These are phyloP conservation scores for Geranium brycei DNA, from an alignment of 345 rosid genomes.

Conservation along the genomic window DNA sequence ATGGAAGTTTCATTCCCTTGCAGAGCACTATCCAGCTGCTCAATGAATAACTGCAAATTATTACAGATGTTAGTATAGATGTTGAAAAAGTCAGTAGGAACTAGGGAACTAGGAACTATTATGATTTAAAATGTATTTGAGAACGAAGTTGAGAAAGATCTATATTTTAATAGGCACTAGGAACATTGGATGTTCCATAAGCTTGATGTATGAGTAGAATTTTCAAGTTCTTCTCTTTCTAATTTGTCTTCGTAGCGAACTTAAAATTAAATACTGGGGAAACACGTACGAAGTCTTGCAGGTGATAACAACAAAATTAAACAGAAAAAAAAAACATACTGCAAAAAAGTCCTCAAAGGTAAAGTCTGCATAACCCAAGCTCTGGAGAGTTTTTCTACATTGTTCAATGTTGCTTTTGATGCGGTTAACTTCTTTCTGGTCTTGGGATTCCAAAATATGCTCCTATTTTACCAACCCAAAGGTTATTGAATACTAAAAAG, in stretches of 20 bases:
- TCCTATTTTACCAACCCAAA: constrained; percentile 37
- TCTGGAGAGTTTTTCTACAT: constrained; percentile 79
- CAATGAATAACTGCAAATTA: constrained; percentile 66
- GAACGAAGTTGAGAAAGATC: neutral
- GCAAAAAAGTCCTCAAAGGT: constrained; percentile 95
- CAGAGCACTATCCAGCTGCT: constrained; percentile 78
- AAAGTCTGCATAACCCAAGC: constrained; percentile 80
- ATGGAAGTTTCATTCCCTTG: constrained; percentile 66
- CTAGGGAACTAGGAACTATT: neutral
- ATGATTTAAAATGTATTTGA: neutral
- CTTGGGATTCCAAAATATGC: constrained; percentile 71
- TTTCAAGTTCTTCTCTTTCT: neutral
- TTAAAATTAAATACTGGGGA: neutral
- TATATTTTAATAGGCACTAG: neutral
- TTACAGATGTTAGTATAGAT: constrained; percentile 1
- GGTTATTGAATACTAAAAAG: constrained; percentile 8
- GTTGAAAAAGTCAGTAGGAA: constrained; percentile 1
- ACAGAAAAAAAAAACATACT: constrained; percentile 22
- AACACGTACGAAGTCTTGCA: neutral
- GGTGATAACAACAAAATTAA: neutral
- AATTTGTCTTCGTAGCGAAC: neutral
- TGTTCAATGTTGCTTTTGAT: constrained; percentile 74
- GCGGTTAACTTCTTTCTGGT: constrained; percentile 70
- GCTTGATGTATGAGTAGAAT: neutral
- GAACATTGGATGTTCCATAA: neutral